These are phyloP conservation scores for Cytidiella melzeri DNA, from an alignment of 768 basidiomycete genomes.

Conservation along the genomic window DNA sequence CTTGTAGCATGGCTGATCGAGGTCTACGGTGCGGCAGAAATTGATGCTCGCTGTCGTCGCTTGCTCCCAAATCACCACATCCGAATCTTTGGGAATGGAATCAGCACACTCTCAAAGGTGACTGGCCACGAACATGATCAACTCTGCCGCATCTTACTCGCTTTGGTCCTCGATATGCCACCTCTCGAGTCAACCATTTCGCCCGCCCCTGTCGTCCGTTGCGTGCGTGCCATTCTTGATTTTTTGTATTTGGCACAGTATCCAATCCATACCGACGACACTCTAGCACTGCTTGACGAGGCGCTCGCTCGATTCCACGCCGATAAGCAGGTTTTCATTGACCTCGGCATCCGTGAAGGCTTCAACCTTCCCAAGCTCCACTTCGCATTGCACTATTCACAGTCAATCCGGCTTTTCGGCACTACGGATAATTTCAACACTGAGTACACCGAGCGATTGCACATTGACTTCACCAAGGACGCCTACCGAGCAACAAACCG, in stretches of 20 bases:
- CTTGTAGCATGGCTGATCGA: conserved; percentile 18
- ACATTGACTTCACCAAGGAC: conserved; percentile 37
- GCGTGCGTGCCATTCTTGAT: conserved; percentile 17
- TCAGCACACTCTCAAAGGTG: conserved; percentile 14
- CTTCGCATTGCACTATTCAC: conserved; percentile 15
- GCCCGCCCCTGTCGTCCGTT: conserved; percentile 9
- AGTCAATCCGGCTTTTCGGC: conserved; percentile 27
- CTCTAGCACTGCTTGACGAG: conserved; percentile 10
- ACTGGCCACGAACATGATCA: conserved; percentile 21
- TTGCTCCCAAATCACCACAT: conserved; percentile 20
- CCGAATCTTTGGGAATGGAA: conserved; percentile 18
- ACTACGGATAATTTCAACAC: conserved; percentile 36
- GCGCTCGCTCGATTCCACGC: conserved; percentile 17
- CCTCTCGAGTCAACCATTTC: conserved; percentile 4
- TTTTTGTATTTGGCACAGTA: conserved; percentile 23
- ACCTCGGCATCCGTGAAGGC: conserved; percentile 14
- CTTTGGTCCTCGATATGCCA: conserved; percentile 15
- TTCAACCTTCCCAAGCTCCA: conserved; percentile 23
- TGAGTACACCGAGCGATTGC: conserved; percentile 33
- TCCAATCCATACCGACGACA: conserved; percentile 11
- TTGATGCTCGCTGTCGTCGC: conserved; percentile 15
- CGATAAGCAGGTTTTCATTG: conserved; percentile 19
- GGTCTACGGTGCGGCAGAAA: conserved; percentile 8
- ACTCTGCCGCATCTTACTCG: conserved; percentile 4
- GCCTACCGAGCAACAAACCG: conserved; percentile 27